Conservation (phyloP, 345 rosid species). For the Pistacia integerrima region DNA sequence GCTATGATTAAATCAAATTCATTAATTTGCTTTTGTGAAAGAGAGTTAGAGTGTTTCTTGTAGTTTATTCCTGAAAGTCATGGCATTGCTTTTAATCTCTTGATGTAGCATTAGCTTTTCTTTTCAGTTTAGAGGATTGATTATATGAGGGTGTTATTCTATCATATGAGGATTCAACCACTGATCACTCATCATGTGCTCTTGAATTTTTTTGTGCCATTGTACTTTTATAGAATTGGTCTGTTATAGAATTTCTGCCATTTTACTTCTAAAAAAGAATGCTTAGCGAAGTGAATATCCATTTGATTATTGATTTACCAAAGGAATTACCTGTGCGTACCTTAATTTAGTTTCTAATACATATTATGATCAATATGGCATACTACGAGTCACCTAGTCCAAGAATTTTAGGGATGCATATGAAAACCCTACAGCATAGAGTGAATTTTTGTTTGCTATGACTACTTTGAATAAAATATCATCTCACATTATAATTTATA, state of each 20-base stretch:
- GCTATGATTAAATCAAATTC: not conserved
- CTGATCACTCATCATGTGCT: not conserved
- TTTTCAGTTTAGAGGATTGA: conserved; percentile 1
- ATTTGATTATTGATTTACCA: not conserved
- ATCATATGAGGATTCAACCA: not conserved
- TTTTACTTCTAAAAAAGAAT: not conserved
- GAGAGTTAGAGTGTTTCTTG: not conserved
- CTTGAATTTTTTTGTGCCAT: not conserved
- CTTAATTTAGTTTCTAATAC: not conserved
- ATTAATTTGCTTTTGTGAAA: not conserved
- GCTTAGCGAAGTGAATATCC: conserved; percentile 3
- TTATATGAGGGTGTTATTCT: not conserved
- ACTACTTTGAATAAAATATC: not conserved
- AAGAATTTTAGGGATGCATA: not conserved
- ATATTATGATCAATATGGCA: not conserved
- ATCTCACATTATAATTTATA: not conserved
- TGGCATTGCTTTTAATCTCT: not conserved
- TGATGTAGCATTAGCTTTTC: not conserved
- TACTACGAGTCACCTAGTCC: not conserved
- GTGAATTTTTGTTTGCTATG: conserved; percentile 4
- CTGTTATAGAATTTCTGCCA: not conserved
- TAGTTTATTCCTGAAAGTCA: not conserved
- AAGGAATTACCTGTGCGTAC: not conserved
- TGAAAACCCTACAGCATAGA: not conserved
- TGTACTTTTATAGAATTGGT: not conserved